Base-by-base conservation (phyloP, 768 basidiomycete species). In the Multifurca ochricompacta region DNA sequence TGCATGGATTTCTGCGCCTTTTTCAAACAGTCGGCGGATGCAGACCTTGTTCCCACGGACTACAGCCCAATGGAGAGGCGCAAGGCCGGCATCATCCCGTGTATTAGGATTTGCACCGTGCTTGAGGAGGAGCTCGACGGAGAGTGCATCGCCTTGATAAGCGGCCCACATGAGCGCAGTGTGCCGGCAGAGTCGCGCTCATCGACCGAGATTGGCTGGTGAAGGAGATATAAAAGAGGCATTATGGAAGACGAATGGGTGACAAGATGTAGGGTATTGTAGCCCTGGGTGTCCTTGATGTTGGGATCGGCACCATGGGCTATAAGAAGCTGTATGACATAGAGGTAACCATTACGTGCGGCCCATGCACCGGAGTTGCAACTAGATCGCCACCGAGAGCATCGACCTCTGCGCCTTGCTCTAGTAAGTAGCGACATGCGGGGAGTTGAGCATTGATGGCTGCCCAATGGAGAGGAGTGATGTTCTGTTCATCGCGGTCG, bases 311-410 rank as follows among this genome's bases (percentile, higher is more conserved):
- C 93, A 59, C 85, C 85, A 70, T 94, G 82, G 2, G 82, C 75
- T 61, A 98, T 80, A 56, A 99, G 81, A 21, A 99, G 77, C 59
- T 98, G 94, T 36, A 98, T 86, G 58, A 98, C 78, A 65, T 96
- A 95, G 65, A 98, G 81, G 71, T 96, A 94, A 19, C 96, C 96
- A 65, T 93, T 96, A 51, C 94, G 82, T 3, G 95, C 92, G 0
- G 96, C 96, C 96, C 96, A 99, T 97, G 94, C 74, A 98, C 78
- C 1, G 96, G 93, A 1, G 94, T 95, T 2, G 94, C 95, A 27
- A 86, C 76, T 27, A 99, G 79, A 68, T 98, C 95, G 4, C 96
- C 96, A 18, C 96, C 96, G 8, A 87, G 72, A 3, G 91, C 90
- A 60, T 99, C 96, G 18, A 98, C 88, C 51, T 95, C 91, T 0